phyloP scores from a whole-genome alignment of 768 basidiomycete species.

The Asterophora lycoperdoides region DNA sequence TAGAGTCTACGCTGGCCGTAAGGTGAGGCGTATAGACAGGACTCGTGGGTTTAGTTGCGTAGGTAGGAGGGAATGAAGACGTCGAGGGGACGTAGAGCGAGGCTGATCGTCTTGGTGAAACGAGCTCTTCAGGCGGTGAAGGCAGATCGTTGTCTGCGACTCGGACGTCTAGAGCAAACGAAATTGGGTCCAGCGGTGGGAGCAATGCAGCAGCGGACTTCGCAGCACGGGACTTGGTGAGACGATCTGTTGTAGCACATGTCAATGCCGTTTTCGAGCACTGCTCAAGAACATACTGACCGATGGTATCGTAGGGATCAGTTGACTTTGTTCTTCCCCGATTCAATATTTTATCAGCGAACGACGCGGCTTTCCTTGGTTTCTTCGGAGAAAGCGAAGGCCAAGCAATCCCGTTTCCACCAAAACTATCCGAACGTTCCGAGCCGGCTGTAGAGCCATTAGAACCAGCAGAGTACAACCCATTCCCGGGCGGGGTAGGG shows the following conservation, averaged over 20 bases:
- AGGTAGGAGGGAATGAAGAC: conserved; percentile 16
- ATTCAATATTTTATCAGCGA: conserved; percentile 58
- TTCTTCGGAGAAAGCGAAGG: conserved; percentile 52
- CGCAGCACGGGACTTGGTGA: conserved; percentile 14
- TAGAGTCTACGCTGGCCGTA: conserved; percentile 1
- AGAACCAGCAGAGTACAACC: conserved; percentile 28
- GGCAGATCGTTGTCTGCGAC: conserved; percentile 11
- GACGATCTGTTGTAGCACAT: conserved; percentile 10
- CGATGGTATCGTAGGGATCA: conserved; percentile 32
- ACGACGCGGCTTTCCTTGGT: conserved; percentile 48
- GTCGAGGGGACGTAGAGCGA: conserved; percentile 17
- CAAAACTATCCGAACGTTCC: conserved; percentile 19
- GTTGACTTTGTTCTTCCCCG: conserved; percentile 51
- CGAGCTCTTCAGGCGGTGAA: conserved; percentile 16
- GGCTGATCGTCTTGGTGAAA: conserved; percentile 17
- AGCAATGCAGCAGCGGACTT: conserved; percentile 17
- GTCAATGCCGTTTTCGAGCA: not conserved
- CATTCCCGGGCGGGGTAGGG: conserved; percentile 53
- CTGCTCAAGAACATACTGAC: conserved; percentile 27
- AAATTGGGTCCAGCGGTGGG: conserved; percentile 21
- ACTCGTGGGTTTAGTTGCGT: conserved; percentile 16
- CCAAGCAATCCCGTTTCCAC: conserved; percentile 38
- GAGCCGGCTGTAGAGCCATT: conserved; percentile 30
- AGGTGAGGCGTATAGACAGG: conserved; percentile 10
- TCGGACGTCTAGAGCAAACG: conserved; percentile 18